Evolutionary conservation across 768 basidiomycete genomes (phyloP), one percentile per base, ranked within the genome.

Genomic region (Mycena olivaceomarginata): DNA sequence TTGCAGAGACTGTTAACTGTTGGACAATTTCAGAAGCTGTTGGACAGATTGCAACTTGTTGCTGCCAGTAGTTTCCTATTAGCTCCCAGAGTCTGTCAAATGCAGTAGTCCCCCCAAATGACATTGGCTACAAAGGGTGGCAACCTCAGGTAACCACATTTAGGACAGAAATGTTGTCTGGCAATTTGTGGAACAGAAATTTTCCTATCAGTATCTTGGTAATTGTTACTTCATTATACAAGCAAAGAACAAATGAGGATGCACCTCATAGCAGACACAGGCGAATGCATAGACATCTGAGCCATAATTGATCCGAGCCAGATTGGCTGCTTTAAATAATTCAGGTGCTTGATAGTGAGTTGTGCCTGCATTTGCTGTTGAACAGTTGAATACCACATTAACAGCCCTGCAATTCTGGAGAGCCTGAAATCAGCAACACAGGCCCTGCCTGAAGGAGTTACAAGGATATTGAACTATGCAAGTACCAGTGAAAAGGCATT

Each of bases 191-290:
- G 39, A 75, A 69, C 4, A 46, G 73, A 31, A 43, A 13, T 18
- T 60, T 67, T 62, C 59, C 66, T 0, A 59, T 53, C 53, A 74
- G 39, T 48, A 75, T 68, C 74, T 75, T 5, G n/a, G 11, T 4
- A 67, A 57, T 66, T 4, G 15, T 71, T 18, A 48, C 6, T 18
- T 48, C 6, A 16, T 39, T 25, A 48, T 41, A 12, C 62, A 48
- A 31, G 40, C 41, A 41, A 56, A 15, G 12, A 45, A 15, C 20
- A 6, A 18, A 53, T 6, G n/a, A 20, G 43, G 22, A 31, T 18
- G 20, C 12, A 86, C 86, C 81, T 82, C 86, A 46, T 87, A 66
- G 31, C 65, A 48, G 31, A 66, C 46, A 37, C 65, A 66, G 37
- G 25, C 65, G 16, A 66, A 66, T 4, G 65, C 45, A 37, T 66